Evolutionary conservation across 169 alveolate genomes (phyloP), one percentile per base, ranked within the genome.

Genomic region (Eimeria tenella): DNA sequence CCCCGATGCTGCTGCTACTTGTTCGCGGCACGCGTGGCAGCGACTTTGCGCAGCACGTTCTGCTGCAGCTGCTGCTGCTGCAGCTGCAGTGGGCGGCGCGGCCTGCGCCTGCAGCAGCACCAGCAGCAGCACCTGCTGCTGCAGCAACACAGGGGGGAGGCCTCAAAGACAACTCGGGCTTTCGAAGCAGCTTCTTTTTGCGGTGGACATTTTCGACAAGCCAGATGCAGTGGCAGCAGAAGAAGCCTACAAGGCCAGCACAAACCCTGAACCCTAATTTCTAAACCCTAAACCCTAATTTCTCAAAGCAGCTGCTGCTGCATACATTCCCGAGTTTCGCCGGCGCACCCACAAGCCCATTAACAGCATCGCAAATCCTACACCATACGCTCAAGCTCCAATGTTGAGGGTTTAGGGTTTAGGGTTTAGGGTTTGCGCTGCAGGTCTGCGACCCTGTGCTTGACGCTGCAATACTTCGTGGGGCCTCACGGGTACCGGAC

Each of bases 401-500:
- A 13, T 1, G 9, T 49, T 4, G 17, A 74, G 84, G 84, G 84
- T 49, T 74, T 13, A 74, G 84, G 84, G 63, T 74, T 31, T 42
- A 42, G 84, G 84, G 60, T 42, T 74, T 79, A 55, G 88, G 88
- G 88, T 53, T 79, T 79, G 52, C 9, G 21, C 15, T 13, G 9
- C 88, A 79, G 88, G 88, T 79, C n/a, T 79, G 88, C 88, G 88
- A 79, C 52, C 88, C 88, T 21, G 88, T 50, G 70, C 15, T 79
- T 50, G 88, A 79, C 23, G 88, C 88, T 19, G 88, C 88, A 19
- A 55, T 79, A 53, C 71, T 79, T 13, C 88, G 88, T 17, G 88
- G 88, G 53, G 88, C 88, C 65, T 50, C 88, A 15, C 88, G 88
- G 15, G 88, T 79, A 8, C 88, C 88, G 19, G 71, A 79, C 15